These are phyloP conservation scores for Sutorius eximius DNA, from an alignment of 1,284 basidiomycete species.

Conservation along the genomic window DNA sequence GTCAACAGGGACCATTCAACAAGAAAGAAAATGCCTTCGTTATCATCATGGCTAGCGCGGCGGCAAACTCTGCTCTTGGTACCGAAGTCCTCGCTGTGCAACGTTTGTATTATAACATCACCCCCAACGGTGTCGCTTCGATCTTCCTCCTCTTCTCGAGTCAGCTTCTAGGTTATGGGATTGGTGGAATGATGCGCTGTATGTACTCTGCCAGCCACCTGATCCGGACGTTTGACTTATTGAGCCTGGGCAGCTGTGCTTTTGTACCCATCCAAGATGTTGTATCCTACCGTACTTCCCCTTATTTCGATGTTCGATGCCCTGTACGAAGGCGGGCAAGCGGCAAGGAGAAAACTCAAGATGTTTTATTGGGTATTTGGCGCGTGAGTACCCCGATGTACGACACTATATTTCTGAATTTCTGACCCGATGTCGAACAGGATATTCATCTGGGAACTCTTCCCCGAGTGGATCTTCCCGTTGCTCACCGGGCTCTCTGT, in stretches of 20 bases:
- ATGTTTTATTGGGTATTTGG: slow-evolving; percentile 52
- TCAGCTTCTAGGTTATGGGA: slow-evolving; percentile 57
- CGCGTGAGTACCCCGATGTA: slow-evolving; percentile 32
- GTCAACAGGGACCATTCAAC: slow-evolving; percentile 32
- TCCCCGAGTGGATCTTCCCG: slow-evolving; percentile 53
- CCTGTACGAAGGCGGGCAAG: slow-evolving; percentile 40
- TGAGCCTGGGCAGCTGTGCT: slow-evolving; percentile 39
- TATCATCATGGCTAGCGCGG: slow-evolving; percentile 67
- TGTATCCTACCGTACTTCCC: slow-evolving; percentile 56
- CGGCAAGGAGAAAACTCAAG: slow-evolving; percentile 41
- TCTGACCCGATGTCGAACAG: slow-evolving; percentile 18
- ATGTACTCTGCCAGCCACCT: not conserved
- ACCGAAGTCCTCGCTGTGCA: slow-evolving; percentile 69
- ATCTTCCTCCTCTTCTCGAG: slow-evolving; percentile 60
- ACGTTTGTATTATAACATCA: slow-evolving; percentile 53
- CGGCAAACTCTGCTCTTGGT: slow-evolving; percentile 61
- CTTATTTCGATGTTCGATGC: slow-evolving; percentile 59
- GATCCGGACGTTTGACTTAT: not conserved
- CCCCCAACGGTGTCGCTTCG: slow-evolving; percentile 52
- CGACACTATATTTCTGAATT: not conserved
- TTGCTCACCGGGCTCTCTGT: slow-evolving; percentile 50
- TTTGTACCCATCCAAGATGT: slow-evolving; percentile 65
- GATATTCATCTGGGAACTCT: slow-evolving; percentile 51
- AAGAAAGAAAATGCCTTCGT: slow-evolving; percentile 60
- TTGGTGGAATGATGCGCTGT: slow-evolving; percentile 52